Percentiles rank a stretch among this genome's conserved stretches.
Evolutionary conservation across 495 filamentous ascomycete species (phyloP).

Genomic region (Hypomontagnella monticulosa): DNA sequence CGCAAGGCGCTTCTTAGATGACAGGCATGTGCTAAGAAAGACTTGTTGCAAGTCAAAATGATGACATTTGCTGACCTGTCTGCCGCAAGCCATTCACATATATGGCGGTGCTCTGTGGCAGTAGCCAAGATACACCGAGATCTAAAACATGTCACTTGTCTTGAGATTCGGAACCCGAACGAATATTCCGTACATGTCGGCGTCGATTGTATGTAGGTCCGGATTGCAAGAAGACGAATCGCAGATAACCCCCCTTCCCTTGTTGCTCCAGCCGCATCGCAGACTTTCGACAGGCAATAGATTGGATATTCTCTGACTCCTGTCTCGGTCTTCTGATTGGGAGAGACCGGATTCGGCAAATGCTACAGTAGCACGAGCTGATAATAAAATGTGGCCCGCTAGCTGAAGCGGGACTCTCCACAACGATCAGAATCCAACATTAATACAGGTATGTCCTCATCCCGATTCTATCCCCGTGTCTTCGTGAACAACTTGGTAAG

Average conservation of each 20-base stretch:
- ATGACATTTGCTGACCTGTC: conserved; percentile 26
- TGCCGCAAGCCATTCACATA: conserved; percentile 6
- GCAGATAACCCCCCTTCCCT: conserved; percentile 14
- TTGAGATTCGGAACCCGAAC: conserved; percentile 10
- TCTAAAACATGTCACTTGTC: conserved; percentile 22
- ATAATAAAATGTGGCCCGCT: conserved; percentile 16
- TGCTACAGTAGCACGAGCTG: conserved; percentile 40
- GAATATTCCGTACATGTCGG: no score
- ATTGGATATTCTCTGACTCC: conserved; percentile 21
- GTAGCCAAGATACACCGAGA: conserved; percentile 28
- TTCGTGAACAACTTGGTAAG: not conserved
- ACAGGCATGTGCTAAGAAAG: conserved; percentile 18
- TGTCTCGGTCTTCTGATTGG: conserved; percentile 32
- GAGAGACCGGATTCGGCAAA: conserved; percentile 15
- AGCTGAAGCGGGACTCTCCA: conserved; percentile 24
- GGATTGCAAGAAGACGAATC: conserved; percentile 9
- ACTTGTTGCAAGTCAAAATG: conserved; percentile 22
- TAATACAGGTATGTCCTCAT: conserved; percentile 11
- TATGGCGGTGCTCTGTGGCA: conserved; percentile 37
- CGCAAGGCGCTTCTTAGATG: conserved; percentile 33
- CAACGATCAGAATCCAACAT: not conserved
- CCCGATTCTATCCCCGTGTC: not conserved
- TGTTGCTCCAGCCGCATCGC: conserved; percentile 28
- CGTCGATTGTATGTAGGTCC: not conserved
- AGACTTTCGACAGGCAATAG: conserved; percentile 1